phyloP scores from a whole-genome alignment of 108 stramenopile species.

The Cyclotella sp. region DNA sequence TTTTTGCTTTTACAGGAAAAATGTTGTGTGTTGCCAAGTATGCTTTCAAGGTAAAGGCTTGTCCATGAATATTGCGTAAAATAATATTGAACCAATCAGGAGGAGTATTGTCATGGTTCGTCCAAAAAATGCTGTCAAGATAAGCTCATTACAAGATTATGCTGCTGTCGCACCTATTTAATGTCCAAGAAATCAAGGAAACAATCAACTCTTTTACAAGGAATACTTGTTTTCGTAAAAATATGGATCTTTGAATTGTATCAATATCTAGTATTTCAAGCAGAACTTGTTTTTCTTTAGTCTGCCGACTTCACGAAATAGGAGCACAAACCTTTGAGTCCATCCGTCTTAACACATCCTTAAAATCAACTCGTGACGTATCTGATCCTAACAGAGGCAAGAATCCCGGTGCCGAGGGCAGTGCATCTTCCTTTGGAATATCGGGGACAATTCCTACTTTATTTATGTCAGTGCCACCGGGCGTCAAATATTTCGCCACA shows the following conservation, averaged over 20 bases:
- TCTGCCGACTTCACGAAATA: slow-evolving; percentile 6
- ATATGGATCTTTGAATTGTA: too few relatives aligned
- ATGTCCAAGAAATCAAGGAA: too few relatives aligned
- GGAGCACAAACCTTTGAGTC: slow-evolving; percentile 53
- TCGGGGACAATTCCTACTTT: slow-evolving; percentile 86
- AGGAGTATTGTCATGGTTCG: too few relatives aligned
- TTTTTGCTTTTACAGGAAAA: neutral
- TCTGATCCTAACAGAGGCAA: slow-evolving; percentile 67
- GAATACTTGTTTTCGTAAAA: too few relatives aligned
- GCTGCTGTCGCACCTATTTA: too few relatives aligned
- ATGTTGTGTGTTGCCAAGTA: neutral
- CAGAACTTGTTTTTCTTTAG: neutral
- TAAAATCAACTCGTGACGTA: slow-evolving; percentile 78
- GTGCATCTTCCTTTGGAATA: slow-evolving; percentile 38
- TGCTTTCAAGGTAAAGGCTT: neutral
- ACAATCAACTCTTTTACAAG: too few relatives aligned
- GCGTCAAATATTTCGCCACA: slow-evolving; percentile 93
- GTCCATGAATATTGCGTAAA: too few relatives aligned
- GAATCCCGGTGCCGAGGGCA: slow-evolving; percentile 60
- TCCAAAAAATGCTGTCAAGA: too few relatives aligned
- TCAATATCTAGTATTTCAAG: neutral
- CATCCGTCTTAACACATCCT: slow-evolving; percentile 57
- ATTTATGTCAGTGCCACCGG: slow-evolving; percentile 90
- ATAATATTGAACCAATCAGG: too few relatives aligned
- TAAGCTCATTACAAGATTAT: too few relatives aligned